phyloP scores from a whole-genome alignment of 768 basidiomycete species.

The Lactarius sp. region DNA sequence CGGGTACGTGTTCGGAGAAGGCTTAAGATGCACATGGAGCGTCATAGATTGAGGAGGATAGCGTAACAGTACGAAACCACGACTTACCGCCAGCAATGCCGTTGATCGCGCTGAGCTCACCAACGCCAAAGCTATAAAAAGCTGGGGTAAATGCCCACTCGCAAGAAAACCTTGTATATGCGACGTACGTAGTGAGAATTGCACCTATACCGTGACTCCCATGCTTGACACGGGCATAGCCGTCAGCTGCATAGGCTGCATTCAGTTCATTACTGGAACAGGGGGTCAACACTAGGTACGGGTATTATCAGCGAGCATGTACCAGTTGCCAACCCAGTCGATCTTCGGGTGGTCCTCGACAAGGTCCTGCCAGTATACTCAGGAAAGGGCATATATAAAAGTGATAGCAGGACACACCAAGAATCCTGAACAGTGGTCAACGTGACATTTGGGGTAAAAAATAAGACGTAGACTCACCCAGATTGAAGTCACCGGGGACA shows the following conservation, averaged over 20 bases:
- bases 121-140: conserved; percentile 74
- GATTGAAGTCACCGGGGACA: conserved; percentile 84
- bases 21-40: conserved; percentile 38
- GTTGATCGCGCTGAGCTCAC: conserved; percentile 83
- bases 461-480: conserved; percentile 37
- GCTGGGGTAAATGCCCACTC: background rate
- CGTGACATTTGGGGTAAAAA: background rate
- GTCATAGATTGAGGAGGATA: background rate
- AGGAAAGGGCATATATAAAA: background rate
- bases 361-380: conserved; percentile 51
- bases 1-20: conserved; percentile 84
- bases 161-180: background rate
- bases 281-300: conserved; percentile 1
- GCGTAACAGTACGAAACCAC: background rate
- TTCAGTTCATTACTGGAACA: conserved; percentile 73
- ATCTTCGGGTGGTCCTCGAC: conserved; percentile 76
- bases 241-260: conserved; percentile 87
- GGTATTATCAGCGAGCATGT: conserved; percentile 15
- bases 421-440: conserved; percentile 35
- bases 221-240: conserved; percentile 85
- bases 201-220: conserved; percentile 53
- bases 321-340: conserved; percentile 88
- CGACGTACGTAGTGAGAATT: conserved; percentile 66
- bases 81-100: conserved; percentile 68
- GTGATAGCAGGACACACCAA: conserved; percentile 35